Percentiles rank a stretch among this genome's conserved stretches.
Conservation (phyloP, 2,329 filamentous ascomycete genomes). For the Aspergillus sp. region DNA sequence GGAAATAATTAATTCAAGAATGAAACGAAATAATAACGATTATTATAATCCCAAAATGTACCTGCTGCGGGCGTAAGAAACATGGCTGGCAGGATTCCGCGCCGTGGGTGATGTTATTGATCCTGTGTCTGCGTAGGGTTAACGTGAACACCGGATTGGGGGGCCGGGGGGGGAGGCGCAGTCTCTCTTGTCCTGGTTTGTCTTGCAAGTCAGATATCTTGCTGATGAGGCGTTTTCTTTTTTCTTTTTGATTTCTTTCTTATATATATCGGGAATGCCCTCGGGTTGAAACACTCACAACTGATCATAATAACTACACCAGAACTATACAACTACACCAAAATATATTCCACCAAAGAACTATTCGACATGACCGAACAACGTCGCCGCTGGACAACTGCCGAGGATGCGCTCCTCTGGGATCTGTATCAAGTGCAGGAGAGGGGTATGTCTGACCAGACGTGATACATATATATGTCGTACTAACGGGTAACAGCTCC, state of each 20-base stretch:
- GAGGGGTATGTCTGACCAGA: background rate
- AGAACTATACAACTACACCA: too few relatives aligned
- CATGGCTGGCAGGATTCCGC: background rate
- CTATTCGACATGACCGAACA: constrained; percentile 3
- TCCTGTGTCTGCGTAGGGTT: background rate
- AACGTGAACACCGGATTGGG: background rate
- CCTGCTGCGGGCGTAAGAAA: background rate
- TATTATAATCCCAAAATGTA: too few relatives aligned
- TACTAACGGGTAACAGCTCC: background rate
- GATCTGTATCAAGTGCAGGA: constrained; percentile 11
- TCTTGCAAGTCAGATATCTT: background rate
- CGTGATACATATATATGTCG: background rate
- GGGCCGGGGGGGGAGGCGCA: background rate
- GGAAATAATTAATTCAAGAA: background rate
- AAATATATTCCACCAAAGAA: background rate
- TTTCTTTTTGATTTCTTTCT: background rate
- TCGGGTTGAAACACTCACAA: too few relatives aligned
- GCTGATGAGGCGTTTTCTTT: too few relatives aligned
- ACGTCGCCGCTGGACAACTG: constrained; percentile 10
- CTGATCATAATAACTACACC: too few relatives aligned
- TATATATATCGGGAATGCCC: too few relatives aligned
- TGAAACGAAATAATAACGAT: background rate
- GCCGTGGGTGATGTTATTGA: constrained; percentile 11
- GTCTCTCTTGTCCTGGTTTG: background rate
- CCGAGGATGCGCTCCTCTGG: constrained; percentile 11